Base-by-base conservation (phyloP, 2,329 filamentous ascomycete genomes). In the Botrytis medusae region DNA sequence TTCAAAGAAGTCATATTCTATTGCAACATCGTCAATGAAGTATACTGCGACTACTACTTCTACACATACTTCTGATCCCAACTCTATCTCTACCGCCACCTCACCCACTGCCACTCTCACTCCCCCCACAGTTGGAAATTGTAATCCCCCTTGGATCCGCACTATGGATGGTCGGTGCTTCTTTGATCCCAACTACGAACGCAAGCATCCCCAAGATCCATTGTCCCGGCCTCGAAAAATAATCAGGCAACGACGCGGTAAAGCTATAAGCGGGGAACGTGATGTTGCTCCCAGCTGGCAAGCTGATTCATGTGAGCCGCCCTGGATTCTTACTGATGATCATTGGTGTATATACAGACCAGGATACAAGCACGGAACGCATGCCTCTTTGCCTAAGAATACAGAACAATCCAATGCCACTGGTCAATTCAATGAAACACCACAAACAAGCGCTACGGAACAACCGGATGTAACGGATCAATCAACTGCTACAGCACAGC, bases 161-260 rank as follows among this genome's bases (percentile, higher is more conserved):
- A 57, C 65, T 57, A 57, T 8, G 48, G 48, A 68, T 57, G 65
- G 65, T 3, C 46, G 34, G 20, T 68, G 65, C 29, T 57, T 68
- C 18, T 68, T 42, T 16, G 65, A 42, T 32, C 65, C 65, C 18
- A 68, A 68, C 2, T 68, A 68, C 42, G 9, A 25, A 57, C 34
- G 48, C 25, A 14, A 68, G n/a, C 25, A 68, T 42, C 65, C 25
- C 12, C 16, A 42, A 2, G 48, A 57, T 14, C 16, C 10, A 5
- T 29, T 57, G 40, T 32, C 34, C 10, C 65, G 4, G 20, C 25
- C 34, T 32, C 48, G 48, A 34, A 42, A 32, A 6, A 37, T 18
- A 57, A 68, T 40, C 29, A 18, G 25, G 20, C 48, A 42, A 68
- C 25, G 34, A 57, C 48, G 48, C 20, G 34, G 34, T 68, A 32